Evolutionary conservation across 805 yeast species (phyloP).

Genomic region (Candida oleophila): DNA sequence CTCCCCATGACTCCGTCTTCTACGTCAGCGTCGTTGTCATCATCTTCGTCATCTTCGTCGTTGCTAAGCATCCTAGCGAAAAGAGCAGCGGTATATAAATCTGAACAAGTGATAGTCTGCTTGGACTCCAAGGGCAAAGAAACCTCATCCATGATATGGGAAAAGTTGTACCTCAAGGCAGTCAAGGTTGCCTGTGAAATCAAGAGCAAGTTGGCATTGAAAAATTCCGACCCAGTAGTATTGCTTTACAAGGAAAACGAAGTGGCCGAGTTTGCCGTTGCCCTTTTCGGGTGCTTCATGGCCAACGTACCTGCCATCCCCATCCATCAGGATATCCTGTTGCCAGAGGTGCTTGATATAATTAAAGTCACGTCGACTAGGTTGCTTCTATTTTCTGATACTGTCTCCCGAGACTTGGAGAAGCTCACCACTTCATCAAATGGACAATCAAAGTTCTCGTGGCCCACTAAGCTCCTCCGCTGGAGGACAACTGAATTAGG

Average conservation of each 20-base stretch:
- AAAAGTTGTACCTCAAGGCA: slow-evolving; percentile 74
- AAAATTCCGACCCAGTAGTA: slow-evolving; percentile 80
- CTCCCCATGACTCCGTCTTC: slow-evolving; percentile 11
- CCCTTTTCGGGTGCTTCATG: slow-evolving; percentile 85
- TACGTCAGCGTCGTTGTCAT: slow-evolving; percentile 18
- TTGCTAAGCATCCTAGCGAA: slow-evolving; percentile 71
- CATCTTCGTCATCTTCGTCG: slow-evolving; percentile 41
- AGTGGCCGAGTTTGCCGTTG: slow-evolving; percentile 79
- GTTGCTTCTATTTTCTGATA: slow-evolving; percentile 76
- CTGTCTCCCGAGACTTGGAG: slow-evolving; percentile 73
- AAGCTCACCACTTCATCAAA: slow-evolving; percentile 37
- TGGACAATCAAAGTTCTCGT: slow-evolving; percentile 41
- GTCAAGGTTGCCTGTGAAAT: slow-evolving; percentile 87
- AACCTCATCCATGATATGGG: slow-evolving; percentile 78
- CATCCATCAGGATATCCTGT: slow-evolving; percentile 68
- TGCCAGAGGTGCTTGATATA: slow-evolving; percentile 68
- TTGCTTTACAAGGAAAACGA: slow-evolving; percentile 82
- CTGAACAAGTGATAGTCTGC: slow-evolving; percentile 66
- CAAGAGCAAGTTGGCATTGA: slow-evolving; percentile 66
- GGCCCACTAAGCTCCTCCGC: slow-evolving; percentile 74
- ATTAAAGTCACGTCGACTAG: slow-evolving; percentile 74
- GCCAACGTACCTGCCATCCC: slow-evolving; percentile 97
- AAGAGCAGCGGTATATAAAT: slow-evolving; percentile 62
- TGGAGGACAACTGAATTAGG: slow-evolving; percentile 92
- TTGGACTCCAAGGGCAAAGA: slow-evolving; percentile 85